phyloP scores from a whole-genome alignment of 1,284 basidiomycete species.

The Pseudozyma tsukubaensis region DNA sequence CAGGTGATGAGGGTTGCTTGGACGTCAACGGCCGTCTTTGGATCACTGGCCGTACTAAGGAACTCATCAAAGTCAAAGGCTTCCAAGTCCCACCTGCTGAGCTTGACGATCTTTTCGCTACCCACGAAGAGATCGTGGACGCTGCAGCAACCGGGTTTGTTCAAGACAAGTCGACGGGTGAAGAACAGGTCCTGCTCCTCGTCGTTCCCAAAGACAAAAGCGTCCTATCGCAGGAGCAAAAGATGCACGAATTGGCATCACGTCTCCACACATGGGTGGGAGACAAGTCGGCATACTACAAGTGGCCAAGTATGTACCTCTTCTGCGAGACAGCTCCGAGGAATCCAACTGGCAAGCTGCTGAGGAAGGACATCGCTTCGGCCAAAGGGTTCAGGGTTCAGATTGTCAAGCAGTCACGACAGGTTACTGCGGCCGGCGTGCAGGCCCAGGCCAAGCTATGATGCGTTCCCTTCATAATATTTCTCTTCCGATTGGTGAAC shows the following conservation, averaged over 20 bases:
- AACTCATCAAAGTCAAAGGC: conserved; percentile 55
- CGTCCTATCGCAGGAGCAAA: conserved; percentile 13
- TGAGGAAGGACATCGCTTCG: conserved; percentile 45
- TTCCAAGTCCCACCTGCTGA: conserved; percentile 61
- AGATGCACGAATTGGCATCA: conserved; percentile 31
- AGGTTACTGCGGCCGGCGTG: conserved; percentile 4
- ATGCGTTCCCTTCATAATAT: neutral
- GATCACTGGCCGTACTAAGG: conserved; percentile 60
- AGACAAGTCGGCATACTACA: conserved; percentile 53
- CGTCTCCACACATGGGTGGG: conserved; percentile 40
- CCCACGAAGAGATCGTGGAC: conserved; percentile 45
- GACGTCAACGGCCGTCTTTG: conserved; percentile 54
- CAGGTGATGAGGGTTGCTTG: conserved; percentile 57
- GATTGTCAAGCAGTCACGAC: conserved; percentile 34
- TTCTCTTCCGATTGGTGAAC: no score
- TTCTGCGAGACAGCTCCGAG: conserved; percentile 30
- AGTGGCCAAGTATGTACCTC: conserved; percentile 47
- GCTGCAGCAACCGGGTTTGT: conserved; percentile 41
- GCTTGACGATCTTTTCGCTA: conserved; percentile 50
- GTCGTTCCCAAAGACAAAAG: conserved; percentile 44
- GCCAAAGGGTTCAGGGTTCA: conserved; percentile 20
- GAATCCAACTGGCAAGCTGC: conserved; percentile 46
- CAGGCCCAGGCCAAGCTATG: conserved; percentile 41
- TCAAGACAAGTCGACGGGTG: conserved; percentile 29
- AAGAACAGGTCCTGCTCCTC: conserved; percentile 40